Percentiles rank a stretch among this genome's conserved stretches.
Evolutionary conservation across 805 yeast species (phyloP).

Genomic region (Cyberlindnera sargentensis): DNA sequence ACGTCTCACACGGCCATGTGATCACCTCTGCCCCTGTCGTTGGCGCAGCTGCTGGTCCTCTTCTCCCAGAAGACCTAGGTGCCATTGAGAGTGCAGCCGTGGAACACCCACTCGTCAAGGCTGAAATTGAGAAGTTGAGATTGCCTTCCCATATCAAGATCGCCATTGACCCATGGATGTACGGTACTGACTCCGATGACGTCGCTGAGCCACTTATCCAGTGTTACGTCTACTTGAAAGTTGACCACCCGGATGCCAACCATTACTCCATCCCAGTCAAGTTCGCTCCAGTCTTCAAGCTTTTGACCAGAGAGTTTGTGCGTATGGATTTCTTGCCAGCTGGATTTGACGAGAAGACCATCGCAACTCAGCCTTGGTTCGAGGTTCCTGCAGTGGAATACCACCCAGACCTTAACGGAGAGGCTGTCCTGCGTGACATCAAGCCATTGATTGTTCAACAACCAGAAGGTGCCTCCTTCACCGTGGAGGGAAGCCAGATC

Average conservation of each 20-base stretch:
- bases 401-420: conserved; percentile 63
- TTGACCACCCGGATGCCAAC: conserved; percentile 63
- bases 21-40: conserved; percentile 50
- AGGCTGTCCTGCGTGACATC: conserved; percentile 40
- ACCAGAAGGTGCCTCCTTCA: conserved; percentile 77
- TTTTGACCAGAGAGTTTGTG: conserved; percentile 49
- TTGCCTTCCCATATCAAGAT: conserved; percentile 48
- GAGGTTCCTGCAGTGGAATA: conserved; percentile 59
- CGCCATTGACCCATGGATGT: conserved; percentile 78
- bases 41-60: conserved; percentile 63
- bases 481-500: conserved; percentile 51
- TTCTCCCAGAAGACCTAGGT: conserved; percentile 56
- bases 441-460: conserved; percentile 66
- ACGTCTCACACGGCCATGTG: conserved; percentile 54
- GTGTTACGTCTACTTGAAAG: conserved; percentile 68
- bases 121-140: conserved; percentile 60
- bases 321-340: conserved; percentile 71
- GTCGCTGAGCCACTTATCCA: conserved; percentile 53
- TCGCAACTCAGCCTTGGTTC: conserved; percentile 52
- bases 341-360: conserved; percentile 55
- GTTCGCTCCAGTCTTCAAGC: conserved; percentile 68
- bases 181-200: conserved; percentile 62
- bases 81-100: conserved; percentile 45
- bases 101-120: conserved; percentile 50
- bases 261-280: conserved; percentile 70